phyloP scores from a whole-genome alignment of 805 yeast species.

The Schwanniomyces yamadae region DNA sequence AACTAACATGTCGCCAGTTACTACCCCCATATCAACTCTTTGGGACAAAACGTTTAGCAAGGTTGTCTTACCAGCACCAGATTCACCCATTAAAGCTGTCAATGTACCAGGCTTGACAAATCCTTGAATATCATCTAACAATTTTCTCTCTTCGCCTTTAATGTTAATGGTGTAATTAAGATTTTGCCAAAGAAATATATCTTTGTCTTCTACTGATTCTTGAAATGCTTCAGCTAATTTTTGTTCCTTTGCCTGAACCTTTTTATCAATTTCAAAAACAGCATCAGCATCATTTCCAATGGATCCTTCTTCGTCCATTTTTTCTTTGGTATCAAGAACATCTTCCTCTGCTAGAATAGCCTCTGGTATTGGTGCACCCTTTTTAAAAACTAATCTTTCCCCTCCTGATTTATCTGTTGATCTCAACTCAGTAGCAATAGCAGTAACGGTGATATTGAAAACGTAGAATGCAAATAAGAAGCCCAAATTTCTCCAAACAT shows the following conservation, averaged over 20 bases:
- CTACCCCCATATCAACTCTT: slow-evolving; percentile 20
- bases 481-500: slow-evolving; percentile 67
- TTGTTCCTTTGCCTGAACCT: slow-evolving; percentile 20
- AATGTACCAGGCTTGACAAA: slow-evolving; percentile 83
- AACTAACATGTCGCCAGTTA: slow-evolving; percentile 37
- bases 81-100: slow-evolving; percentile 67
- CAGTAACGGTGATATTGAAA: slow-evolving; percentile 21
- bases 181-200: slow-evolving; percentile 74
- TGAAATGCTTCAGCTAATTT: slow-evolving; percentile 13
- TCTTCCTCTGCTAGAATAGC: slow-evolving; percentile 1
- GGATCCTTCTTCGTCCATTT: slow-evolving; percentile 28
- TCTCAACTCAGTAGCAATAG: background rate
- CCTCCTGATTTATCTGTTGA: slow-evolving; percentile 1
- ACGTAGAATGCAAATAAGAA: slow-evolving; percentile 55
- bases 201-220: slow-evolving; percentile 12
- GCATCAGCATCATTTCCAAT: slow-evolving; percentile 9
- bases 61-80: slow-evolving; percentile 49
- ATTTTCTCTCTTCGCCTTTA: slow-evolving; percentile 40
- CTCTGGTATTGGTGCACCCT: background rate
- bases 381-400: background rate
- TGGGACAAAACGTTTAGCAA: slow-evolving; percentile 38
- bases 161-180: slow-evolving; percentile 64
- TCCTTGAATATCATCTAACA: slow-evolving; percentile 68
- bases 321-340: slow-evolving; percentile 28
- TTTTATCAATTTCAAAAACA: slow-evolving; percentile 20